Base-by-base conservation (phyloP, 2,329 filamentous ascomycete genomes). In the Trichoderma atroviride region DNA sequence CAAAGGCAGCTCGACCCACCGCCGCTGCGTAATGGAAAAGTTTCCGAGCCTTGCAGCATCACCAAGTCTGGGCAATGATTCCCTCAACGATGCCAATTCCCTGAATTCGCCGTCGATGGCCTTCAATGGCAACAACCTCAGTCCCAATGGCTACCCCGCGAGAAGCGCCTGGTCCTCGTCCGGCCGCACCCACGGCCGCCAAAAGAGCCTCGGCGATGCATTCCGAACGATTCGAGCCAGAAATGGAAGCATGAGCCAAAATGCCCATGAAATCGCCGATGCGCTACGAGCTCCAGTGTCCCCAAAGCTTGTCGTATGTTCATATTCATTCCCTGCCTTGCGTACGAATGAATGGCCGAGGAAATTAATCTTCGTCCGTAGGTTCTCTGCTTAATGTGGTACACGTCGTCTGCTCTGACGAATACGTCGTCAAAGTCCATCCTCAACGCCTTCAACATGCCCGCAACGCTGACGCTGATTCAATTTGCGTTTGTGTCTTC, bases 391-490 rank as follows among this genome's bases (percentile, higher is more conserved):
- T 83, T 94, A 69, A 82, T 95, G 77, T 98, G 96, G 96, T 99
- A 98, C 83, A 87, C 92, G 79, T 97, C 94, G 29, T 98, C 95
- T 55, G 96, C 96, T 72, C 84, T 98, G 74, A 97, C 96, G 71
- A 99, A 98, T 79, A 97, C 96, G 2, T 98, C 96, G 29, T 97
- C 96, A 64, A 99, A 99, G 82, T 92, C 95, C 22, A 99, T 99
- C 76, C 85, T 98, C 71, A 97, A 93, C 74, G 92, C 93, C 55
- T 93, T 97, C 73, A 89, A 92, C 70, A 96, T 93, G 80, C 95
- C 95, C 1, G 92, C 96, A 37, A 97, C 95, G 24, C 87, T 98
- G 75, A 98, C 95, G 1, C 86, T 97, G 69, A 86, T 97, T 63
- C 96, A 99, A 84, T 99, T 99, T 81, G 91, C 89, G 69, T 94